Base-by-base conservation (phyloP, 2,329 filamentous ascomycete species). In the Fusarium paranaense region DNA sequence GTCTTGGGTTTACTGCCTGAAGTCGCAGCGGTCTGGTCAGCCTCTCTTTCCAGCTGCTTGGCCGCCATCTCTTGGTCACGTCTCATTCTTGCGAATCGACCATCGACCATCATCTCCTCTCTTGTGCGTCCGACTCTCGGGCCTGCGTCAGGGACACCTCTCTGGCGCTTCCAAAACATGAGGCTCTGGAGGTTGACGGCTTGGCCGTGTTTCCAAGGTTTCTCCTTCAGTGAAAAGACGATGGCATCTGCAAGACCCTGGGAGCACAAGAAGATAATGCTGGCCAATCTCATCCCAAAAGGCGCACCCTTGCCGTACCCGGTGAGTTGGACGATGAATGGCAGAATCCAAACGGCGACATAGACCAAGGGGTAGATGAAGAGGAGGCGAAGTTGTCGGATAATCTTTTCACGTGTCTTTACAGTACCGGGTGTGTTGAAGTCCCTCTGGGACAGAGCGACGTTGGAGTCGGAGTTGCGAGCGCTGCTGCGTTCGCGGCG, bases 291-390 rank as follows among this genome's bases (percentile, higher is more conserved):
- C 56, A 95, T 82, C 62, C 83, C 86, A 72, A 89, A 91, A 0
- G 92, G 86, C 58, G 90, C 84, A 1, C 74, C 76, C 7, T 60
- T 65, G 14, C 73, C 69, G 35, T 76, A 77, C 18, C 76, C 72
- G 59, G 91, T 82, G 59, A 90, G 85, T 79, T 95, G 92, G 3
- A 86, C 86, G 3, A 91, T 83, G 75, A 95, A 94, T 0, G 94
- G 93, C 9, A 93, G 83, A 5, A 93, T 82, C 94, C 94, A 96
- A 73, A 94, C 89, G 6, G 90, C 81, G 22, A 93, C 86, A 81
- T 96, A 95, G 5, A 93, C 88, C 20, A 92, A 80, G 0, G 94
- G 94, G 80, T 96, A 96, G 57, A 95, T 90, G 82, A 95, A 94
- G 20, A 95, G 86, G 33, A 93, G 88, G 35, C 92, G 89, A 3